These are phyloP conservation scores for Fusarium continuum DNA, from an alignment of 2,329 filamentous ascomycete species.

Conservation along the genomic window DNA sequence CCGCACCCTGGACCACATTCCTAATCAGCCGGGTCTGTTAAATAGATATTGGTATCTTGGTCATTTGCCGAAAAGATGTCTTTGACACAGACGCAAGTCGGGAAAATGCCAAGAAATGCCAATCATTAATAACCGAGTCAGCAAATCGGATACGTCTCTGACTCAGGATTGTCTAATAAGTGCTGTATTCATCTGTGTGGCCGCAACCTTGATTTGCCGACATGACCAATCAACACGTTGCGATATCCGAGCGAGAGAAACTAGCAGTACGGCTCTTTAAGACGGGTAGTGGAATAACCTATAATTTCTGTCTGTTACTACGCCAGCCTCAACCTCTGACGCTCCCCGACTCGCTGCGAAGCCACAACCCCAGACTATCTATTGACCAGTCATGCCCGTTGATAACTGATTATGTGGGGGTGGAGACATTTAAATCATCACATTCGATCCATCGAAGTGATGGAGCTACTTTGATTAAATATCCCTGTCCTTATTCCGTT, in stretches of 20 bases:
- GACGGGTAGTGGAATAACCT: conserved; percentile 2
- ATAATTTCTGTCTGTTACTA: neutral
- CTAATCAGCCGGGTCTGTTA: neutral
- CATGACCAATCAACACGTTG: conserved; percentile 5
- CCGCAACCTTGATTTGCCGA: conserved; percentile 18
- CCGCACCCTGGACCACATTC: neutral
- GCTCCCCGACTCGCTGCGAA: neutral
- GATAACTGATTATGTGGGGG: conserved; percentile 13
- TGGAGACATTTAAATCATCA: conserved; percentile 5
- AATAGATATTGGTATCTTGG: neutral
- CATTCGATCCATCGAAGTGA: neutral
- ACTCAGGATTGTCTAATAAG: neutral
- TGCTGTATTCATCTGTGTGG: no score
- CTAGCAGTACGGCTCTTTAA: conserved; percentile 5
- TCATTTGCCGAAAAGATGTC: neutral
- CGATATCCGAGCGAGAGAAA: conserved; percentile 5
- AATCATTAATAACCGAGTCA: conserved; percentile 15
- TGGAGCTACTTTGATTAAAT: neutral
- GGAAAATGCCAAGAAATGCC: neutral
- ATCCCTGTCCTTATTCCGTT: neutral
- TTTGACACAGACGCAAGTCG: neutral
- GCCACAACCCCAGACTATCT: conserved; percentile 9
- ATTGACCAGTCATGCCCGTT: neutral
- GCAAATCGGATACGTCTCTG: conserved; percentile 21
- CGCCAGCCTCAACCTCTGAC: neutral